These are phyloP conservation scores for Phaeosphaeria sp. DNA, from an alignment of 2,329 filamentous ascomycete genomes.

Conservation along the genomic window DNA sequence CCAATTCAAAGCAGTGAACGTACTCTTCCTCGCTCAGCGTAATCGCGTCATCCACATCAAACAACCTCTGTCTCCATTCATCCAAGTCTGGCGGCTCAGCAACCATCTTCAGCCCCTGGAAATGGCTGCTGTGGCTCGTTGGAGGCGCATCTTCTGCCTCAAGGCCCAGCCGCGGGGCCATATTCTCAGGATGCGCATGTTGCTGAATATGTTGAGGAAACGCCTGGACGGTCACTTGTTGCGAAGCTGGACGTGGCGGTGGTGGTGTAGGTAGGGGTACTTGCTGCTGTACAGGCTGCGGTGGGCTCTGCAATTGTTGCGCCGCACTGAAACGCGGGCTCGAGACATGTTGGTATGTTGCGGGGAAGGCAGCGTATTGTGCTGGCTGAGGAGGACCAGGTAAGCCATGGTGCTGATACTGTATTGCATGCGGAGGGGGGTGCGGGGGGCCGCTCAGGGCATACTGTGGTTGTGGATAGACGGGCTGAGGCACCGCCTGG, in stretches of 20 bases:
- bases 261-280: constrained; percentile 22
- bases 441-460: constrained; percentile 26
- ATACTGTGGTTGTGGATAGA: constrained; percentile 37
- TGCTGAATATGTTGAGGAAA: constrained; percentile 20
- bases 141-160: constrained; percentile 37
- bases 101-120: constrained; percentile 63
- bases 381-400: constrained; percentile 18
- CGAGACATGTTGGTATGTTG: constrained; percentile 31
- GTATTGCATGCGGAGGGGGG: constrained; percentile 28
- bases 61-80: constrained; percentile 74
- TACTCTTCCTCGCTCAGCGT: constrained; percentile 77
- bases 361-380: constrained; percentile 30
- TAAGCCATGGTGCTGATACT: constrained; percentile 46
- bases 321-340: constrained; percentile 31
- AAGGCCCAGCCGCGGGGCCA: constrained; percentile 5
- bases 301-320: constrained; percentile 22
- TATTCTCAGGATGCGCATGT: constrained; percentile 9
- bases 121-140: constrained; percentile 60
- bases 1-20: constrained; percentile 23
- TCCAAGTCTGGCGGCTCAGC: constrained; percentile 71
- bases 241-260: constrained; percentile 15
- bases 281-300: constrained; percentile 23
- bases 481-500: constrained; percentile 44
- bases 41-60: constrained; percentile 77
- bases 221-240: constrained; percentile 15